Percentiles rank a stretch among this genome's conserved stretches.
These are phyloP conservation scores for Tulasnella sp. DNA, from an alignment of 768 basidiomycete species.

Conservation along the genomic window DNA sequence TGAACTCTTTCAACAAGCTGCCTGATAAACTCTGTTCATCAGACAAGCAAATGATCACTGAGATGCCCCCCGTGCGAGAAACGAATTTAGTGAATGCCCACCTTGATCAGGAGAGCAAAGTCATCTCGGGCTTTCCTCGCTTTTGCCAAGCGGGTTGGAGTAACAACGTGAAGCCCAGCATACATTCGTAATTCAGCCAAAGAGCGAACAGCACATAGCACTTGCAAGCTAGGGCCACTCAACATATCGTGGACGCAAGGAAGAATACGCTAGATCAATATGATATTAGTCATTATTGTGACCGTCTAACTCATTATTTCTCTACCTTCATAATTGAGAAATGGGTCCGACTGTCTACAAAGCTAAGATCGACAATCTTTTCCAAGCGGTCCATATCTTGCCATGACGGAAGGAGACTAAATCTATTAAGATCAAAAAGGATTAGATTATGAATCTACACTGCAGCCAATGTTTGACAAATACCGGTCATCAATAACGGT, in stretches of 20 bases:
- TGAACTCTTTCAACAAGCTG: not conserved
- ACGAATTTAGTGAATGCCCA: not conserved
- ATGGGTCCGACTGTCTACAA: conserved; percentile 4
- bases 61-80: too few species aligned
- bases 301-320: not conserved
- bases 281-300: not conserved
- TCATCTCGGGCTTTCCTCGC: not conserved
- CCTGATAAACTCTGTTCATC: too few species aligned
- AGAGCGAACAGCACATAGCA: not conserved
- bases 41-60: too few species aligned
- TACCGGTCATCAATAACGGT: conserved; percentile 8
- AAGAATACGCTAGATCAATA: not conserved
- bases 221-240: not conserved
- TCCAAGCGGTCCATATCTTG: not conserved
- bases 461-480: too few species aligned
- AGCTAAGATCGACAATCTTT: not conserved
- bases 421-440: too few species aligned
- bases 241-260: conserved; percentile 2
- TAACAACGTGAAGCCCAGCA: not conserved
- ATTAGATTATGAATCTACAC: not conserved
- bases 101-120: not conserved
- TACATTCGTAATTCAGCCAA: not conserved
- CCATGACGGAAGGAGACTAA: conserved; percentile 1
- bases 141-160: not conserved
- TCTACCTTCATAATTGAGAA: conserved; percentile 5